phyloP scores from a whole-genome alignment of 2,329 filamentous ascomycete genomes.

The Aspergillus sp. region DNA sequence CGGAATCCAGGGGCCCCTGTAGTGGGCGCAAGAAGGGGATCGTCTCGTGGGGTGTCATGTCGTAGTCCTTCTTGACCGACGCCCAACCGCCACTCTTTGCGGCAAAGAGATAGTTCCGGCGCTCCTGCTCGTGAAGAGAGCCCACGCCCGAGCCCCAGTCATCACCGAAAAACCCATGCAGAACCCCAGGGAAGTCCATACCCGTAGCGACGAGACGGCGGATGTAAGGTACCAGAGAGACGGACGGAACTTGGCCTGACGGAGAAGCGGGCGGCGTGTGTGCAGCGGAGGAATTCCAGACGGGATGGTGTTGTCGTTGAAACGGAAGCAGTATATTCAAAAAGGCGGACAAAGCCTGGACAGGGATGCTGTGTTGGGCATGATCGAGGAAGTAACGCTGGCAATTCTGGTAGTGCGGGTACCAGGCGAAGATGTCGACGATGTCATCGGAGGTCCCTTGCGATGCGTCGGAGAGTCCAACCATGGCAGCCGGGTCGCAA shows the following conservation, averaged over 20 bases:
- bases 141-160: constrained; percentile 76
- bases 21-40: constrained; percentile 81
- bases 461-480: constrained; percentile 27
- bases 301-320: constrained; percentile 53
- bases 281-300: constrained; percentile 36
- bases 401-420: constrained; percentile 82
- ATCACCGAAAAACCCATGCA: constrained; percentile 95
- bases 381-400: constrained; percentile 85
- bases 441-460: constrained; percentile 34
- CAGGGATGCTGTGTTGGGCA: constrained; percentile 70
- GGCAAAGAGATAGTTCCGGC: constrained; percentile 89
- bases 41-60: constrained; percentile 71
- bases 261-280: constrained; percentile 28
- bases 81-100: constrained; percentile 89
- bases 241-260: constrained; percentile 29
- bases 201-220: constrained; percentile 83
- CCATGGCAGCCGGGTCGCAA: constrained; percentile 30
- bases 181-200: constrained; percentile 74
- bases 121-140: constrained; percentile 75
- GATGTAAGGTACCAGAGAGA: constrained; percentile 80
- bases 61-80: constrained; percentile 80
- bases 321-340: constrained; percentile 87
- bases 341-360: constrained; percentile 81
- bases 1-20: constrained; percentile 63
- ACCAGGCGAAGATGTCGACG: constrained; percentile 75